phyloP scores from a whole-genome alignment of 441 rosid species.

The Euphorbia schlechtendalii region DNA sequence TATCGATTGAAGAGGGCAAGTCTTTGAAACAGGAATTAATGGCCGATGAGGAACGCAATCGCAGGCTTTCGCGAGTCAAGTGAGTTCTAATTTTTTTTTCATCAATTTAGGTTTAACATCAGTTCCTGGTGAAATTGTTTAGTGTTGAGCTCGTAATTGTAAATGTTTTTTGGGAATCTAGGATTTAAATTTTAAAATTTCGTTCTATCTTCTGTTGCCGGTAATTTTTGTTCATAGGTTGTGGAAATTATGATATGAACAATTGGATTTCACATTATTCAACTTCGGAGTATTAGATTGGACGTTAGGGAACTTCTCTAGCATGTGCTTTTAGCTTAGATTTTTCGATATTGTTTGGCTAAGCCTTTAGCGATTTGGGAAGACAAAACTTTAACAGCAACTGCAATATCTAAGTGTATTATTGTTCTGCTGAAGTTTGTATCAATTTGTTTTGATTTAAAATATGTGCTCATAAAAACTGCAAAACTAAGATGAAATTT shows the following conservation, averaged over 20 bases:
- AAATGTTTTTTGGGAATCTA: background rate
- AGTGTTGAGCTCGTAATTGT: background rate
- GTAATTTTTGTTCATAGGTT: too few relatives aligned
- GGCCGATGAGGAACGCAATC: constrained; percentile 67
- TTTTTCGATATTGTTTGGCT: too few relatives aligned
- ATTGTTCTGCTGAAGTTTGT: too few relatives aligned
- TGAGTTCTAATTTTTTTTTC: constrained; percentile 23
- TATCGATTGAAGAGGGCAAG: constrained; percentile 53
- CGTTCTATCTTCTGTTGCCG: background rate
- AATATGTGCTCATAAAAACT: background rate
- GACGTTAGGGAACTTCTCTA: too few relatives aligned
- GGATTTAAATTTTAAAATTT: background rate
- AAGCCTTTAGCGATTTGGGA: too few relatives aligned
- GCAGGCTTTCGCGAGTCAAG: constrained; percentile 68
- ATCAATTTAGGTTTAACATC: background rate
- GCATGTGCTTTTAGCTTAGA: too few relatives aligned
- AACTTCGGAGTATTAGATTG: too few relatives aligned
- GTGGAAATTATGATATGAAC: too few relatives aligned
- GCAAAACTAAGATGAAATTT: background rate
- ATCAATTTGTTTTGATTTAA: background rate
- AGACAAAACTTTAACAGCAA: too few relatives aligned
- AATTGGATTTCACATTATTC: background rate
- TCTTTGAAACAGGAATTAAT: constrained; percentile 39
- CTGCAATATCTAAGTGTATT: background rate
- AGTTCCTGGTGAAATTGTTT: constrained; percentile 4